Evolutionary conservation across 768 basidiomycete species (phyloP), one percentile per base, ranked within the genome.

Genomic region (Boletus rubroflammeus): DNA sequence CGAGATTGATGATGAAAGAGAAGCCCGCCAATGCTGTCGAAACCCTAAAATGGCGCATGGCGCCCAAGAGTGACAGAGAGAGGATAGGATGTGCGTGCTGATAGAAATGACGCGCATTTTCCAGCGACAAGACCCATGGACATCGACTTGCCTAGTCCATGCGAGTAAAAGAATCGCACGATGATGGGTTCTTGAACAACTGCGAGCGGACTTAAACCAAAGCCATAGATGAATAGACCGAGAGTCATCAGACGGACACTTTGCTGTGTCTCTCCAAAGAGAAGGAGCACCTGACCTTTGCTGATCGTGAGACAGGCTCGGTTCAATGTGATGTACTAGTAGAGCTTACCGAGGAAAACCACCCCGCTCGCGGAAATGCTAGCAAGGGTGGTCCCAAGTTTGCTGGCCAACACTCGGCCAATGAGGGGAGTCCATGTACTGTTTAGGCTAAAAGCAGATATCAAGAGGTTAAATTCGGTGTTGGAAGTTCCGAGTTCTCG

Each of bases 131-230:
- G 83, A 21, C 90, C 91, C n/a, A 92, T 76, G 0, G 89, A 89
- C 73, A 93, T 81, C 1, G 87, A 86, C 8, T 85, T 74, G 1
- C 87, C 90, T 1, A 92, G 75, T 2, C 87, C 87, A 65, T 84
- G 86, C 0, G 83, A 80, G 57, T 80, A 81, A 75, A 90, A 92
- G 72, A 88, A 88, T 25, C 86, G 85, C 40, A 90, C 86, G 48
- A 93, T 88, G 58, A 91, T 90, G 6, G 86, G 86, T 68, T 93
- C 90, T 72, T 88, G 91, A 1, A 88, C 84, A 7, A 93, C 90
- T 1, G 89, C 83, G 6, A 93, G 74, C 0, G 91, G 91, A 59
- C 86, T 85, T 41, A 89, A 76, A 3, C 90, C 90, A 3, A 92
- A 73, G 7, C 90, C 91, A 62, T 88, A 92, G 40, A 90, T 71